phyloP scores from a whole-genome alignment of 2,329 filamentous ascomycete genomes.

The Monilinia laxa region DNA sequence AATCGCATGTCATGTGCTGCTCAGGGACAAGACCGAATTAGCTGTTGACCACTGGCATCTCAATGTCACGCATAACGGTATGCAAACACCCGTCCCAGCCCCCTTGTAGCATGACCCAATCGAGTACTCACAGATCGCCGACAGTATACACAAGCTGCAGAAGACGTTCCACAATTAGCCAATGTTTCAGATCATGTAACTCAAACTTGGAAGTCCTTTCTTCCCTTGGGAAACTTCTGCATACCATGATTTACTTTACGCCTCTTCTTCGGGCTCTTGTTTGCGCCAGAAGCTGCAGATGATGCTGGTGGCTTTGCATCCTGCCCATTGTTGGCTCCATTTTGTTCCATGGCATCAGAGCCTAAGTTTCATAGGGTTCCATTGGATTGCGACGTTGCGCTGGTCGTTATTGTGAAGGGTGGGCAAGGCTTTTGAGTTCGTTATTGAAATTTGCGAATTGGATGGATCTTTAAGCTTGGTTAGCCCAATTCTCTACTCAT shows the following conservation, averaged over 20 bases:
- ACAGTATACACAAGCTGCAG: slow-evolving; percentile 82
- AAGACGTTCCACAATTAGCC: slow-evolving; percentile 42
- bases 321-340: slow-evolving; percentile 40
- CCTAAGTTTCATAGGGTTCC: slow-evolving; percentile 39
- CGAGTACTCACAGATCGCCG: slow-evolving; percentile 77
- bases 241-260: slow-evolving; percentile 88
- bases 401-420: slow-evolving; percentile 26
- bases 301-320: slow-evolving; percentile 39
- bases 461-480: slow-evolving; percentile 24
- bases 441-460: slow-evolving; percentile 2
- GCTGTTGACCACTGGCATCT: slow-evolving; percentile 39
- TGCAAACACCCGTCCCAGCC: slow-evolving; percentile 30
- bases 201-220: slow-evolving; percentile 30
- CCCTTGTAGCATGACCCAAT: slow-evolving; percentile 38
- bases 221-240: slow-evolving; percentile 39
- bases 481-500: slow-evolving; percentile 25
- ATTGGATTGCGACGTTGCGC: slow-evolving; percentile 39
- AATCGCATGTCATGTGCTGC: slow-evolving; percentile 91
- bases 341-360: slow-evolving; percentile 42
- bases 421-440: slow-evolving; percentile 19
- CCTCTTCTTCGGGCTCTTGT: slow-evolving; percentile 73
- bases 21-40: slow-evolving; percentile 40
- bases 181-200: slow-evolving; percentile 34
- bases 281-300: slow-evolving; percentile 37
- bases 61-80: slow-evolving; percentile 39